Evolutionary conservation across 208 protist species (phyloP).

Genomic region (Wallacemonas rigidus): DNA sequence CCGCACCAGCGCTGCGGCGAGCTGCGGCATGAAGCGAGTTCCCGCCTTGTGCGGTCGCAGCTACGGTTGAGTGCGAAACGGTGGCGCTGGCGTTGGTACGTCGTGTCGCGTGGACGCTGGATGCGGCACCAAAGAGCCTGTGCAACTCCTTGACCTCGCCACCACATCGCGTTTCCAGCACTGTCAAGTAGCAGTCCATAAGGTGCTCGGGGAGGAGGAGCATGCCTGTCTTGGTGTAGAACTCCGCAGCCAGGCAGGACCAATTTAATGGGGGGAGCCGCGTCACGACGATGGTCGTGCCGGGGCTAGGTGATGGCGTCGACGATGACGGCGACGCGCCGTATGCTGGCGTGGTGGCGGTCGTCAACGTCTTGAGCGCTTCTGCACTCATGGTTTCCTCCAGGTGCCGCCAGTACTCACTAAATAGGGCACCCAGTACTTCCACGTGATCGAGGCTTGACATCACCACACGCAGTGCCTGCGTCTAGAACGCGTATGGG

Average conservation of each 20-base stretch:
- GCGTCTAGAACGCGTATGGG: not conserved
- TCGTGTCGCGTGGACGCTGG: not conserved
- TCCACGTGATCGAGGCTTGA: slow-evolving; percentile 5
- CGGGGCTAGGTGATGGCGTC: not conserved
- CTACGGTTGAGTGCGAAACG: not conserved
- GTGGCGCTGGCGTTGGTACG: not conserved
- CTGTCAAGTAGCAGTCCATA: slow-evolving; percentile 27
- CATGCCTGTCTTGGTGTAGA: slow-evolving; percentile 33
- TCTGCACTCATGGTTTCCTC: slow-evolving; percentile 6
- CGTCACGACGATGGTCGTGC: not conserved
- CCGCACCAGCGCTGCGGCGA: not conserved
- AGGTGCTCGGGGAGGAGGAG: slow-evolving; percentile 26
- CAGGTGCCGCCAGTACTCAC: slow-evolving; percentile 12
- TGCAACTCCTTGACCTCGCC: slow-evolving; percentile 27
- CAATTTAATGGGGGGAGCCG: slow-evolving; percentile 25
- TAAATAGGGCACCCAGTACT: slow-evolving; percentile 6
- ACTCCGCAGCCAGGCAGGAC: slow-evolving; percentile 23
- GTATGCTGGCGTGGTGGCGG: not conserved
- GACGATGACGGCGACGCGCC: not conserved
- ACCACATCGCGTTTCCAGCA: slow-evolving; percentile 17
- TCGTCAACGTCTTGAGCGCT: not conserved
- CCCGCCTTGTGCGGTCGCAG: not conserved
- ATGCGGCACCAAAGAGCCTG: slow-evolving; percentile 5
- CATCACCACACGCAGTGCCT: not conserved
- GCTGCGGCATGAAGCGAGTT: not conserved